Evolutionary conservation across 2,329 filamentous ascomycete species (phyloP), one percentile per base, ranked within the genome.

Genomic region (Paramyrothecium sp.): DNA sequence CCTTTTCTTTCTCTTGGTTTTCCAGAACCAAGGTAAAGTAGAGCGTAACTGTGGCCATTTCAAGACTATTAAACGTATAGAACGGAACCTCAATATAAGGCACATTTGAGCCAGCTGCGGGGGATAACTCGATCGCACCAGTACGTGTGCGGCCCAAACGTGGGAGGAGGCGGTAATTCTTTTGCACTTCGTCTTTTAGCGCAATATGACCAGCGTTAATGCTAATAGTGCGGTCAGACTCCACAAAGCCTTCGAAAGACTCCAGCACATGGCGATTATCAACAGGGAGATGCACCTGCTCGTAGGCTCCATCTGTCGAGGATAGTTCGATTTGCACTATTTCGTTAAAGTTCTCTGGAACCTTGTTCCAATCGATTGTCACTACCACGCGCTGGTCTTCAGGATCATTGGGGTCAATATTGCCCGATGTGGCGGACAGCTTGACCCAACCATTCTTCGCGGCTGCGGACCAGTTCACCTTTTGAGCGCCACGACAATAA

Each of bases 201-300:
- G 19, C 19, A 11, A 48, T 8, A 11, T 13, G 13, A n/a, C 11
- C n/a, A 50, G 48, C 48, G 30, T 50, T 23, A 8, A 50, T 50
- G 48, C 48, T 50, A 13, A 86, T 72, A 53, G 78, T 75, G 20
- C 74, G 72, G 59, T 86, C 82, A 0, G 80, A 80, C 68, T 90
- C 87, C 41, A 88, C 78, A 60, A 87, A 89, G 5, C 86, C 85
- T 20, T 69, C 61, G 70, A 87, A 89, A 30, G 72, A 74, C 1
- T 71, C 64, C 0, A 84, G 80, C 0, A 81, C 68, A 1, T 67
- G 67, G 13, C 78, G 78, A n/a, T 80, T 75, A 55, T 78, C 74
- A 46, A 88, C 74, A 0, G 85, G 84, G 0, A 89, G 73, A 57
- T 84, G 78, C 2, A 89, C 72, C 3, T 77, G 64, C 58, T 78